These are phyloP conservation scores for Primulina eburnea DNA, from an alignment of 257 asterid genomes.

Conservation along the genomic window DNA sequence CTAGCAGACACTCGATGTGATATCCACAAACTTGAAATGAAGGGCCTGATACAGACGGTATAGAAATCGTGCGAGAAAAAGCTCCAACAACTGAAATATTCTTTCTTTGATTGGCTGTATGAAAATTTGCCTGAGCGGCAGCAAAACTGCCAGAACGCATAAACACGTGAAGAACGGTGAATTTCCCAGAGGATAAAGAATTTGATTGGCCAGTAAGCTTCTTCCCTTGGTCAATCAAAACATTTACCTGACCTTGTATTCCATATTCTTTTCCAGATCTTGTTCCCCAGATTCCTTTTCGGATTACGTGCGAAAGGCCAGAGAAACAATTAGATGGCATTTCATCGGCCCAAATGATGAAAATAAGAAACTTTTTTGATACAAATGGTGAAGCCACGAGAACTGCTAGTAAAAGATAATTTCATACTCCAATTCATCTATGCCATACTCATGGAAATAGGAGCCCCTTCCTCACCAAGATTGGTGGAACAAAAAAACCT, in stretches of 20 bases:
- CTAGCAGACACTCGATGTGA: slow-evolving; percentile 51
- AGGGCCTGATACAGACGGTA: slow-evolving; percentile 81
- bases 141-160: slow-evolving; percentile 59
- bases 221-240: slow-evolving; percentile 47
- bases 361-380: slow-evolving; percentile 27
- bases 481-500: slow-evolving; percentile 26
- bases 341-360: slow-evolving; percentile 31
- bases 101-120: slow-evolving; percentile 48
- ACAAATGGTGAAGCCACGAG: slow-evolving; percentile 35
- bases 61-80: slow-evolving; percentile 65
- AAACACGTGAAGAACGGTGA: slow-evolving; percentile 44
- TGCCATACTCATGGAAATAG: slow-evolving; percentile 25
- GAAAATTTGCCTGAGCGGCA: slow-evolving; percentile 64
- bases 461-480: slow-evolving; percentile 21
- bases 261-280: slow-evolving; percentile 42
- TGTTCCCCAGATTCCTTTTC: slow-evolving; percentile 50
- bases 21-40: slow-evolving; percentile 65
- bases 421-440: slow-evolving; percentile 62
- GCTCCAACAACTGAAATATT: slow-evolving; percentile 64
- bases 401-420: slow-evolving; percentile 36
- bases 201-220: slow-evolving; percentile 42
- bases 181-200: slow-evolving; percentile 38
- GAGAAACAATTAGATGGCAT: slow-evolving; percentile 74
- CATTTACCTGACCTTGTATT: slow-evolving; percentile 42
- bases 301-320: slow-evolving; percentile 45